Evolutionary conservation across 2,329 filamentous ascomycete genomes (phyloP), one percentile per base, ranked within the genome.

Genomic region (Myriosclerotinia duriaeana): DNA sequence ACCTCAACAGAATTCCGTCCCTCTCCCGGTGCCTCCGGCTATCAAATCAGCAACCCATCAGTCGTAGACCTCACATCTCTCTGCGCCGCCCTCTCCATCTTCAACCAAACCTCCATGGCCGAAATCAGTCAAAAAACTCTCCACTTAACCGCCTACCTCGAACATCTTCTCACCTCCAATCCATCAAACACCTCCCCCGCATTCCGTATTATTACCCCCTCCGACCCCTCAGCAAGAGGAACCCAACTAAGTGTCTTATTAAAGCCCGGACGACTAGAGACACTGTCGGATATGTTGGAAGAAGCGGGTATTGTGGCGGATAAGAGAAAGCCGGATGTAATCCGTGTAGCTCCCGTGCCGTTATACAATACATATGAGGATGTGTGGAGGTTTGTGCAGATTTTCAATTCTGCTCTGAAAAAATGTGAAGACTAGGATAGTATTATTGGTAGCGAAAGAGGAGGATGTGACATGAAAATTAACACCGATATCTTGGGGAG

Each of bases 321-420:
- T 75, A 90, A 95, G 82, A 82, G 93, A 67, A 91, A 91, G 77
- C 93, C 93, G 1, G 88, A 93, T 75, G 93, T 97, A 20, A 88
- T 97, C 61, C 82, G 93, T 1, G 87, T 96, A 1, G 92, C 93
- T 2, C 93, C 93, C 1, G 89, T 90, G 53, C 92, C 93, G 11
- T 77, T 97, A 71, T 97, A 96, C 78, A 94, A 94, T 74, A 87
- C 85, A 0, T 96, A 91, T 75, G 81, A 83, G 67, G 93, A 97
- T 72, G 87, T 93, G 8, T 85, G 82, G 80, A 76, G 78, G 42
- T 89, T 89, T 76, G 81, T 80, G 62, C 77, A 78, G 42, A 78
- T 85, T 17, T 87, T 88, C 71, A 73, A 73, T 38, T 65, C 68
- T 36, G 72, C 74, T 12, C 69, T 75, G 64, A 60, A 59, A 22